phyloP scores from a whole-genome alignment of 371 early-diverging fungal species.

The Mortierella sp. region DNA sequence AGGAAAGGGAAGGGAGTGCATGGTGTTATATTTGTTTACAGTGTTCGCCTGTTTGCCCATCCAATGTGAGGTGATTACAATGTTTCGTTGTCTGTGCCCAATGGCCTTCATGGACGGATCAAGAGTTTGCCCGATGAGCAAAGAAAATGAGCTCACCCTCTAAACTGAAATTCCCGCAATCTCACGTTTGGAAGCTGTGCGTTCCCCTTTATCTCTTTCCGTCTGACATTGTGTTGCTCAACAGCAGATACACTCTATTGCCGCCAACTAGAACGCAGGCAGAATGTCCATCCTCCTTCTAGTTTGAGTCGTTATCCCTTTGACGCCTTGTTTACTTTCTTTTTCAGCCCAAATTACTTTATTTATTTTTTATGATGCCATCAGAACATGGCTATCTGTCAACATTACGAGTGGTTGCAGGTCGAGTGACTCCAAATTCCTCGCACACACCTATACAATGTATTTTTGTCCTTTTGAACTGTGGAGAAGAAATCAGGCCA shows the following conservation, averaged over 20 bases:
- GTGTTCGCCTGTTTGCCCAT: neutral
- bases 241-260: neutral
- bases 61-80: neutral
- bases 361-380: too few relatives aligned
- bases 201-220: neutral
- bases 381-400: neutral
- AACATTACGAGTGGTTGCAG: neutral
- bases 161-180: neutral
- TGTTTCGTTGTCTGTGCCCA: constrained; percentile 4
- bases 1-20: neutral
- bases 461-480: constrained; percentile 17
- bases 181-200: neutral
- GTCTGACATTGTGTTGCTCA: too few relatives aligned
- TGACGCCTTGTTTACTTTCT: too few relatives aligned
- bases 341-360: too few relatives aligned
- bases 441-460: constrained; percentile 16
- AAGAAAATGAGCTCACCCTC: neutral
- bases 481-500: constrained; percentile 43
- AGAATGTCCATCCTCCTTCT: too few relatives aligned
- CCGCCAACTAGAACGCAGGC: neutral
- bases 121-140: neutral
- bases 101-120: neutral
- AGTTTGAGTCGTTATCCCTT: too few relatives aligned
- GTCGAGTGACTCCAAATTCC: constrained; percentile 21
- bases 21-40: neutral